Conservation (phyloP, 306 rosid genomes). For the Lathyrus sativus region DNA sequence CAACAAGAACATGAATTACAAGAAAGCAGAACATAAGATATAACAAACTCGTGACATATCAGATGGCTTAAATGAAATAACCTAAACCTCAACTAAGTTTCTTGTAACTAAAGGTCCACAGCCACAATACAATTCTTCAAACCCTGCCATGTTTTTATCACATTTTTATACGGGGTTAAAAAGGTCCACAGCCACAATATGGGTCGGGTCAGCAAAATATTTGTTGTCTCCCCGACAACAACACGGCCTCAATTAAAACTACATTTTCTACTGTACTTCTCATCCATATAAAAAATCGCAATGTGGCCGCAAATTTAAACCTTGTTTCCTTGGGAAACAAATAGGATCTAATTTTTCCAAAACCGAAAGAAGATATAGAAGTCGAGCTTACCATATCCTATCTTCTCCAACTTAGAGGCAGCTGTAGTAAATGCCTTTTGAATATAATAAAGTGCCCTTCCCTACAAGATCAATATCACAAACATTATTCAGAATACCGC, state of each 20-base stretch:
- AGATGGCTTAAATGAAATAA: slow-evolving; percentile 25
- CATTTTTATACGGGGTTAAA: neutral
- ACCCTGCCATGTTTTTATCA: slow-evolving; percentile 12
- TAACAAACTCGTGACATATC: neutral
- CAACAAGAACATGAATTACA: slow-evolving; percentile 23
- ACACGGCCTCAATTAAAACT: neutral
- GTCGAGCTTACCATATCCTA: slow-evolving; percentile 64
- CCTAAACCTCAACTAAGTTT: slow-evolving; percentile 9
- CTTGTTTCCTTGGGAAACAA: neutral
- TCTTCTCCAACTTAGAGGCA: slow-evolving; percentile 93
- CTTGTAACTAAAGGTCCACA: neutral
- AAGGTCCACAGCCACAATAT: neutral
- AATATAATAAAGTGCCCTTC: slow-evolving; percentile 78
- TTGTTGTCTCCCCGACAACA: neutral
- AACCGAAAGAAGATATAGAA: neutral
- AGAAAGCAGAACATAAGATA: slow-evolving; percentile 13
- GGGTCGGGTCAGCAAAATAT: neutral
- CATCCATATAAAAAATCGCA: neutral
- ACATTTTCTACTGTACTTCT: neutral
- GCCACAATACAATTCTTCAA: neutral
- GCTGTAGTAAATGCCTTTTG: slow-evolving; percentile 88
- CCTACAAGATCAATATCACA: slow-evolving; percentile 53
- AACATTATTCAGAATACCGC: slow-evolving; percentile 37
- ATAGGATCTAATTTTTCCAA: neutral
- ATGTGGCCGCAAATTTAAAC: neutral